Evolutionary conservation across 2,329 filamentous ascomycete genomes (phyloP).

Genomic region (Colletotrichum tamarilloi): DNA sequence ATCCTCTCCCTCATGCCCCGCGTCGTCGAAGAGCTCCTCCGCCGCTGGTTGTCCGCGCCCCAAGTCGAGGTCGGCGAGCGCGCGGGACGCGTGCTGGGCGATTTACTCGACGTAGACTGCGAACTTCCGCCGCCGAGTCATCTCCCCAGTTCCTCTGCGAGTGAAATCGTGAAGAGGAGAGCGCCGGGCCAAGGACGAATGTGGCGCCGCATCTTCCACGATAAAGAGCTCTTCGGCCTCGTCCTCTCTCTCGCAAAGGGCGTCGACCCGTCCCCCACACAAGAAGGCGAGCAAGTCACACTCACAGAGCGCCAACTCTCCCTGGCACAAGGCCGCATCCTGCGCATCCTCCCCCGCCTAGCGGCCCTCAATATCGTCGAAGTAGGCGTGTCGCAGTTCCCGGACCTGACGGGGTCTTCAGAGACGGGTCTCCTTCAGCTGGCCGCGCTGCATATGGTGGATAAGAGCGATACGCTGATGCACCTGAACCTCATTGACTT

Average conservation of each 20-base stretch:
- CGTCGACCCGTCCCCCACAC: slow-evolving; percentile 37
- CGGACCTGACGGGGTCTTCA: slow-evolving; percentile 44
- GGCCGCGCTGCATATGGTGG: slow-evolving; percentile 63
- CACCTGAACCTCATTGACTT: slow-evolving; percentile 64
- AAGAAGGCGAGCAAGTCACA: slow-evolving; percentile 37
- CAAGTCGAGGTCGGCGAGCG: slow-evolving; percentile 67
- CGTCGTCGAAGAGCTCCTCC: slow-evolving; percentile 60
- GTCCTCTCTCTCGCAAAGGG: slow-evolving; percentile 53
- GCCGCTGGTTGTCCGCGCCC: slow-evolving; percentile 63
- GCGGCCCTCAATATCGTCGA: slow-evolving; percentile 57
- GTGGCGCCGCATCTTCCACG: slow-evolving; percentile 64
- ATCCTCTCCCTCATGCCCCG: slow-evolving; percentile 61
- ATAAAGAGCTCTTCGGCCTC: slow-evolving; percentile 56
- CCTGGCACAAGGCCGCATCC: slow-evolving; percentile 63
- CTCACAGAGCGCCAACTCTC: slow-evolving; percentile 52
- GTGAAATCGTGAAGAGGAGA: slow-evolving; percentile 51
- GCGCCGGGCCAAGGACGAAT: slow-evolving; percentile 60
- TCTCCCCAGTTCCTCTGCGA: slow-evolving; percentile 39
- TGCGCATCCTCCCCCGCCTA: slow-evolving; percentile 63
- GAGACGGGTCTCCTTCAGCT: slow-evolving; percentile 60
- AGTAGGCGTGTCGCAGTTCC: slow-evolving; percentile 50
- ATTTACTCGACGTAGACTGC: slow-evolving; percentile 67
- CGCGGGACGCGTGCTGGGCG: slow-evolving; percentile 60
- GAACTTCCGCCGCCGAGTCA: slow-evolving; percentile 42
- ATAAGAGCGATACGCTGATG: slow-evolving; percentile 61